Evolutionary conservation across 106 monocot species (phyloP), one percentile per base, ranked within the genome.

Genomic region (Platanthera guangdongensis): DNA sequence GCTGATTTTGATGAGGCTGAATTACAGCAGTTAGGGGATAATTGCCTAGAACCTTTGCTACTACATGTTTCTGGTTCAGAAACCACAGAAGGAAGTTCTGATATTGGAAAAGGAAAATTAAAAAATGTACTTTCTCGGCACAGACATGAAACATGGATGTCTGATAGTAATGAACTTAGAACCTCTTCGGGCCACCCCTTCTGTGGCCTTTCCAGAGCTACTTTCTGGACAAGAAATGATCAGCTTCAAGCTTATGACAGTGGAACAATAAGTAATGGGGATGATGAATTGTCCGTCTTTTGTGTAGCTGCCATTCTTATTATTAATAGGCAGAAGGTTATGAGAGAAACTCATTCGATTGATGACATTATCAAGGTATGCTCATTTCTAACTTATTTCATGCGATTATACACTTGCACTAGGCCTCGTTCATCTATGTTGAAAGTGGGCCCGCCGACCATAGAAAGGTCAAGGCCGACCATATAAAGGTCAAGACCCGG

Each of bases 261-360:
- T 72, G 63, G 71, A 55, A 60, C 81, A 63, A 47, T 63, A 52
- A 92, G 82, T 70, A 86, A 68, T 32, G 78, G 76, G 28, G 88
- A 87, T 83, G 90, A 94, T 82, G 94, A 92, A 78, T 73, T 99
- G 84, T 72, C 92, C 63, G 94, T 99, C 7, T 99, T 99, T 60
- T 94, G 94, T 82, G 99, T 92, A 18, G 99, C 94, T 50, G 94
- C 94, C 39, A 90, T 99, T 84, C 92, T 99, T 78, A 84, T 94
- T 49, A 83, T 86, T 15, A 99, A 94, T 74, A 88, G 94, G 75
- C 90, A 94, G 63, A 99, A 94, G 85, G 94, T 99, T 59, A 88
- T 90, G 76, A 86, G 90, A 78, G 84, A 87, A 81, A 87, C 90
- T 51, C 84, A 80, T 52, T 94, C 99, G 25, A 82, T 92, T 87